A percentile compares a stretch with the other conserved stretches of the same genome.
Evolutionary conservation across 176 grass and related monocot genomes (phyloP).

Genomic region (Ensete ventricosum): DNA sequence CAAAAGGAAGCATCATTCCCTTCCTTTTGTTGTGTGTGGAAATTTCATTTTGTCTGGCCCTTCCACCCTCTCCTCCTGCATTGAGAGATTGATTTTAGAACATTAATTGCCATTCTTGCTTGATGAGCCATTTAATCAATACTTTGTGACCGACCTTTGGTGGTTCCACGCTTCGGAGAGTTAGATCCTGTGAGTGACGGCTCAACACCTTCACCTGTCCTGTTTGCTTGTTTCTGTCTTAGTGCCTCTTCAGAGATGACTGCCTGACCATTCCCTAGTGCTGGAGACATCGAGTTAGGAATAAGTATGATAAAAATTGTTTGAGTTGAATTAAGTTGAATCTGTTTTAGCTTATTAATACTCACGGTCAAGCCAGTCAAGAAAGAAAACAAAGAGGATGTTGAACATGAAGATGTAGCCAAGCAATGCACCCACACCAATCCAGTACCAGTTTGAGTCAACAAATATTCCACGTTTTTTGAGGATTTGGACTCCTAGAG

Average conservation of each 20-base stretch:
- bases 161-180: neutral
- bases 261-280: conserved; percentile 30
- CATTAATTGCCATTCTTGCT: neutral
- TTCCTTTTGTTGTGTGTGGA: conserved; percentile 16
- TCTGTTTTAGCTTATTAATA: conserved; percentile 5
- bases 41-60: neutral
- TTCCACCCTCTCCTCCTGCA: conserved; percentile 22
- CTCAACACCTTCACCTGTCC: conserved; percentile 21
- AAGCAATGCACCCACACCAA: conserved; percentile 39
- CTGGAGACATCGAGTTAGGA: conserved; percentile 16
- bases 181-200: neutral
- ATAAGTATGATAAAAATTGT: conserved; percentile 9
- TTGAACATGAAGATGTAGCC: conserved; percentile 41
- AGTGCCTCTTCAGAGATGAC: conserved; percentile 32
- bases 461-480: conserved; percentile 38
- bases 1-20: conserved; percentile 49
- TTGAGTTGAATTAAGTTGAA: neutral
- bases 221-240: conserved; percentile 32
- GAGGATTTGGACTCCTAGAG: conserved; percentile 15
- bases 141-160: neutral
- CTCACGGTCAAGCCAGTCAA: conserved; percentile 38
- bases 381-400: conserved; percentile 26
- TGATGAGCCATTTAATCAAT: neutral
- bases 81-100: neutral
- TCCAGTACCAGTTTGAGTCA: conserved; percentile 54